These are phyloP conservation scores for Suhomyces terraborum DNA, from an alignment of 1,139 yeast genomes.

Conservation along the genomic window DNA sequence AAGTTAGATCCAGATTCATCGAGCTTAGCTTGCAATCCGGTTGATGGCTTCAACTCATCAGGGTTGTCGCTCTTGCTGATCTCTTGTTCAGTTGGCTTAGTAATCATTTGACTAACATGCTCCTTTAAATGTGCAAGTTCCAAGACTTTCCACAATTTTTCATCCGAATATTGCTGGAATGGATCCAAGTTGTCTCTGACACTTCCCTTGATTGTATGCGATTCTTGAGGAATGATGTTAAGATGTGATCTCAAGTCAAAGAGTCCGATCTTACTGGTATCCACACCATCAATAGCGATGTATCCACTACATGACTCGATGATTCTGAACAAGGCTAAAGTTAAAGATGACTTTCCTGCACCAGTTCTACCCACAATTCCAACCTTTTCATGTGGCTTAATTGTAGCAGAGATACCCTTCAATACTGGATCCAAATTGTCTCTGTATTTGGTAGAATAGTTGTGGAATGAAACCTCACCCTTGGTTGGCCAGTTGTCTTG, in stretches of 20 bases:
- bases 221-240: slow-evolving; percentile 36
- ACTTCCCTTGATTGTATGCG: slow-evolving; percentile 32
- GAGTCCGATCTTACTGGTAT: slow-evolving; percentile 30
- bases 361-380: slow-evolving; percentile 39
- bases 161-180: slow-evolving; percentile 27
- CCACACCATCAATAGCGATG: slow-evolving; percentile 30
- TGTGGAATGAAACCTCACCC: slow-evolving; percentile 28
- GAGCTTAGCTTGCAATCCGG: slow-evolving; percentile 27
- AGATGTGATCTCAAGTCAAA: slow-evolving; percentile 32
- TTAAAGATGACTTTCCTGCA: slow-evolving; percentile 35
- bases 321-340: slow-evolving; percentile 34
- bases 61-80: slow-evolving; percentile 20
- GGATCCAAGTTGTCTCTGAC: slow-evolving; percentile 36
- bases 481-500: slow-evolving; percentile 27
- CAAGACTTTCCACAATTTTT: slow-evolving; percentile 30
- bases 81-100: slow-evolving; percentile 26
- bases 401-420: slow-evolving; percentile 24
- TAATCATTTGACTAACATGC: slow-evolving; percentile 31
- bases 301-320: slow-evolving; percentile 31
- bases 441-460: slow-evolving; percentile 31
- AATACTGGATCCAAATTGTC: slow-evolving; percentile 32
- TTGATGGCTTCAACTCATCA: slow-evolving; percentile 13
- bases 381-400: slow-evolving; percentile 29
- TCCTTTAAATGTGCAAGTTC: slow-evolving; percentile 33
- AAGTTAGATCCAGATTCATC: slow-evolving; percentile 40